Evolutionary conservation across 2,329 filamentous ascomycete genomes (phyloP), one percentile per base, ranked within the genome.

Genomic region (Hypoxylon sp.): DNA sequence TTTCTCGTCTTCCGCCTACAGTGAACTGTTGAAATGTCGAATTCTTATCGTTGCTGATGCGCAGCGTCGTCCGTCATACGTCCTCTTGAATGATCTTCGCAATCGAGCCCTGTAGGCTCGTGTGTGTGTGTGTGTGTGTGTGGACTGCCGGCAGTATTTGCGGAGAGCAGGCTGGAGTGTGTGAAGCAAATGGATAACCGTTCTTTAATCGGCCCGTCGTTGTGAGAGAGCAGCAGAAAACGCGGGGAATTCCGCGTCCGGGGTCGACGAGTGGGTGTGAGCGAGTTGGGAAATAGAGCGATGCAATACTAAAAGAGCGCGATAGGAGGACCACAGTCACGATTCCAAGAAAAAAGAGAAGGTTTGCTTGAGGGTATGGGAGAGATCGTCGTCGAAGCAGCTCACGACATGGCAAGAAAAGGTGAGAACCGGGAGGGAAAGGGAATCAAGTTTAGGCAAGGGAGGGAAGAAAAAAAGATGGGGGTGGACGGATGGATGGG

Each of bases 141-240:
- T 56, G 55, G 54, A 59, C 55, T 48, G 53, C 46, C 43, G 56
- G 60, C 62, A 53, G 53, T 62, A 58, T 60, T 61, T 62, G 58
- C 55, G 63, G 60, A 67, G 59, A 65, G 60, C n/a, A 60, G 60
- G 48, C 55, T 65, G 65, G 65, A 65, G 64, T n/a, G n/a, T n/a
- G n/a, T 64, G 67, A 66, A 61, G 67, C 58, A 64, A 69, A 62
- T 62, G 62, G 61, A 63, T 58, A 62, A 62, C 55, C 58, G 50
- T 67, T 64, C 41, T 65, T 70, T 63, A 73, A 72, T 73, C 70
- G 70, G 70, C 71, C 70, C 71, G 71, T 72, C 65, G 64, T 48
- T 66, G 64, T 63, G 65, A 66, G 63, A 66, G 67, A 69, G 71
- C 69, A 67, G 70, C 70, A 71, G 69, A 63, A 56, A 61, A 58